A percentile compares a stretch with the other conserved stretches of the same genome.
These are phyloP conservation scores for Aspergillus incahuasiensis DNA, from an alignment of 495 filamentous ascomycete species.

Conservation along the genomic window DNA sequence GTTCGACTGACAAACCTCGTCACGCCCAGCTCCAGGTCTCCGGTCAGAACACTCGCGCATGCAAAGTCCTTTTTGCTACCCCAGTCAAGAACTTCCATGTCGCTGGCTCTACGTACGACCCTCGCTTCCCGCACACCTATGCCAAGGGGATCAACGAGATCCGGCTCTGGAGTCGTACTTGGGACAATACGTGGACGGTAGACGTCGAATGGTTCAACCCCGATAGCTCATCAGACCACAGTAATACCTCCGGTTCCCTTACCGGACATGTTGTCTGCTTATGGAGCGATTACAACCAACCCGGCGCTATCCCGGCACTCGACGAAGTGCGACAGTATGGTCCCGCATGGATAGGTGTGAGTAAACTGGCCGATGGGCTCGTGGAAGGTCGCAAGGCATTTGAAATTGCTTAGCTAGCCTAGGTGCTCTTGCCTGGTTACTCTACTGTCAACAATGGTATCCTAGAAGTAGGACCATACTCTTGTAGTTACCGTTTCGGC, in stretches of 20 bases:
- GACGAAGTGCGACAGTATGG: constrained; percentile 73
- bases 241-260: constrained; percentile 39
- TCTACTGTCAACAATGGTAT: neutral
- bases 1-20: constrained; percentile 25
- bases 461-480: neutral
- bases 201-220: constrained; percentile 59
- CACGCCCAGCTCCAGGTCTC: constrained; percentile 54
- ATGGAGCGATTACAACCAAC: constrained; percentile 80
- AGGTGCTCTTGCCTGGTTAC: neutral
- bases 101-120: constrained; percentile 48
- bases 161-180: constrained; percentile 69
- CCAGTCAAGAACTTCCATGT: constrained; percentile 61
- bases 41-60: constrained; percentile 65
- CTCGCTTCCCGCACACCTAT: constrained; percentile 54
- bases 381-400: constrained; percentile 69
- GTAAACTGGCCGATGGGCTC: constrained; percentile 72
- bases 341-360: constrained; percentile 72
- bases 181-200: constrained; percentile 71
- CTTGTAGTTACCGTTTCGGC: neutral
- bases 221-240: constrained; percentile 14
- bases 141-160: constrained; percentile 51
- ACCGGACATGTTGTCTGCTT: constrained; percentile 71
- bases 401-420: constrained; percentile 29
- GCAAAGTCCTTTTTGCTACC: constrained; percentile 58
- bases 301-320: constrained; percentile 73